These are phyloP conservation scores for Kurtzmaniella natalensis DNA, from an alignment of 1,139 yeast genomes.

Conservation along the genomic window DNA sequence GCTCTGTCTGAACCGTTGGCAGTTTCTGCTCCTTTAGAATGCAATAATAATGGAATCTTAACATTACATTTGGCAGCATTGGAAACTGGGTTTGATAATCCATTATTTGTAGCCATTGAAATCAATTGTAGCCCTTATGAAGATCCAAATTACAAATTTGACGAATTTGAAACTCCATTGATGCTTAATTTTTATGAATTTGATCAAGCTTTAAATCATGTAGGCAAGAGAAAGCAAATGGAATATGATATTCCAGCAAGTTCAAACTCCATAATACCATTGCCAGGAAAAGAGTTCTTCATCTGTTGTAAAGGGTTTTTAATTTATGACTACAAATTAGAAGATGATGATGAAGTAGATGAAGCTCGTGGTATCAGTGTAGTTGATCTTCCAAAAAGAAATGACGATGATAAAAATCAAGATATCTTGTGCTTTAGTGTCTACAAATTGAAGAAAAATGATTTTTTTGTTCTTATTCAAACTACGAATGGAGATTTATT, in stretches of 20 bases:
- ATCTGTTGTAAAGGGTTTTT: conserved; percentile 30
- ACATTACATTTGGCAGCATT: conserved; percentile 56
- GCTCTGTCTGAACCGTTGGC: conserved; percentile 5
- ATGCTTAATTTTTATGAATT: conserved; percentile 66
- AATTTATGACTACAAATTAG: conserved; percentile 17
- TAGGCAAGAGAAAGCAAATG: conserved; percentile 45
- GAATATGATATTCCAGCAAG: conserved; percentile 28
- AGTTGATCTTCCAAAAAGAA: conserved; percentile 38
- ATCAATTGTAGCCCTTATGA: conserved; percentile 36
- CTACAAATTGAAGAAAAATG: conserved; percentile 55
- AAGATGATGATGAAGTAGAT: conserved; percentile 6
- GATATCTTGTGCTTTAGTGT: conserved; percentile 41
- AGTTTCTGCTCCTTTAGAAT: conserved; percentile 64
- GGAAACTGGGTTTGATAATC: conserved; percentile 78
- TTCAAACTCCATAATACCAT: conserved; percentile 28
- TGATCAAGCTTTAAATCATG: conserved; percentile 81
- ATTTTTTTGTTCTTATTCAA: conserved; percentile 72
- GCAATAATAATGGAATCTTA: conserved; percentile 46
- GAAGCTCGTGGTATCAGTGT: conserved; percentile 28
- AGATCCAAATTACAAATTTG: conserved; percentile 16
- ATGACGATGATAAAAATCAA: conserved; percentile 9
- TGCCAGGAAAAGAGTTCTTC: conserved; percentile 35
- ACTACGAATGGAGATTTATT: conserved; percentile 72
- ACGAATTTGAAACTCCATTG: conserved; percentile 14
- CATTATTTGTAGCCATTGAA: conserved; percentile 77